A percentile compares a stretch with the other conserved stretches of the same genome.
Evolutionary conservation across 495 filamentous ascomycete species (phyloP).

Genomic region (Aspergillus nanangensis): DNA sequence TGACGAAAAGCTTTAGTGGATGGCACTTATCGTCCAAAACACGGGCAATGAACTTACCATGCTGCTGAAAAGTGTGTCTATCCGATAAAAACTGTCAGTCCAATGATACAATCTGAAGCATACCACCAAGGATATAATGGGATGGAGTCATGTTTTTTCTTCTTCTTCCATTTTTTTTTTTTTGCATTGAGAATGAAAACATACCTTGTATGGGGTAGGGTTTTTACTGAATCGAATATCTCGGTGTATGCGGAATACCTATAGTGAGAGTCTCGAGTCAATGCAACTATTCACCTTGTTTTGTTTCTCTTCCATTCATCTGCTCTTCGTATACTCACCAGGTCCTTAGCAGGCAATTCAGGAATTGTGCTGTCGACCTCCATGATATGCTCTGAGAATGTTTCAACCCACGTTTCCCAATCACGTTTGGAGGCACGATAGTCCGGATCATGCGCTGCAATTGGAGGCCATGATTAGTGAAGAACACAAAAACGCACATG

Average conservation of each 20-base stretch:
- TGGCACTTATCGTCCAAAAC: slow-evolving; percentile 1
- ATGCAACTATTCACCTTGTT: not conserved
- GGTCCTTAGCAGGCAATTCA: slow-evolving; percentile 75
- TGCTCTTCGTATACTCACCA: slow-evolving; percentile 43
- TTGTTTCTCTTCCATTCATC: not conserved
- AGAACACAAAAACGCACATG: too few species aligned
- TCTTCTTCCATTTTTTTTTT: too few species aligned
- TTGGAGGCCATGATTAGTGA: not conserved
- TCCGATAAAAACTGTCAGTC: slow-evolving; percentile 22
- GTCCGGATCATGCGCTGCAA: slow-evolving; percentile 65
- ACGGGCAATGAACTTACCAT: slow-evolving; percentile 47
- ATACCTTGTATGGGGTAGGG: slow-evolving; percentile 81
- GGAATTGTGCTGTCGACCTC: slow-evolving; percentile 74
- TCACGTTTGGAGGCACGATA: slow-evolving; percentile 73
- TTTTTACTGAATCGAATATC: slow-evolving; percentile 76
- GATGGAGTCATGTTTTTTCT: too few species aligned
- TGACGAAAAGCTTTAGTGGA: slow-evolving; percentile 24
- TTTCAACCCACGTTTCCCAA: slow-evolving; percentile 70
- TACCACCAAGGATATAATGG: not conserved
- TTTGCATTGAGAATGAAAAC: slow-evolving; percentile 19
- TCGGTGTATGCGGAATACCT: slow-evolving; percentile 80
- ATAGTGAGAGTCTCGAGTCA: slow-evolving; percentile 9
- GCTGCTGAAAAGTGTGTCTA: slow-evolving; percentile 77
- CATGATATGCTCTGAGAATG: slow-evolving; percentile 62
- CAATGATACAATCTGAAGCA: slow-evolving; percentile 5